Percentiles rank a stretch among this genome's conserved stretches.
These are phyloP conservation scores for Psilocybe cubensis DNA, from an alignment of 768 basidiomycete species.

Conservation along the genomic window DNA sequence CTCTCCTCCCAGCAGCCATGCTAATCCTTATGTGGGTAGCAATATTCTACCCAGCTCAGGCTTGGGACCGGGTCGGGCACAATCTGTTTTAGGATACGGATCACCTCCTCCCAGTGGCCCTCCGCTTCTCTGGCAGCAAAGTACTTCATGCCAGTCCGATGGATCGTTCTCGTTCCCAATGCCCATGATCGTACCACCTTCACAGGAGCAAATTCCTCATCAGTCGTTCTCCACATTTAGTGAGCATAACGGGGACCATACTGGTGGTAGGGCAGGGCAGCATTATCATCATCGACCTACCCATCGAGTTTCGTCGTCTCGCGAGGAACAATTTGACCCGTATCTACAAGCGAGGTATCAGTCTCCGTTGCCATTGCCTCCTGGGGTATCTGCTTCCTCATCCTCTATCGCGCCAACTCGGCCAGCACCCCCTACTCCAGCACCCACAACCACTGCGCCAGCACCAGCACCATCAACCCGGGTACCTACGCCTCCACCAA, in stretches of 20 bases:
- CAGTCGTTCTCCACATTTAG: slow-evolving; percentile 7
- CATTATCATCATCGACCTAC: neutral
- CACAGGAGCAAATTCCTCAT: slow-evolving; percentile 4
- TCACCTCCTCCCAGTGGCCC: slow-evolving; percentile 9
- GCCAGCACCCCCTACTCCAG: slow-evolving; percentile 14
- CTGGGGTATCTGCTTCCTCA: slow-evolving; percentile 22
- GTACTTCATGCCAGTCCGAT: slow-evolving; percentile 9
- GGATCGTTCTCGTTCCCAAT: slow-evolving; percentile 35
- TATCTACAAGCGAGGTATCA: slow-evolving; percentile 51
- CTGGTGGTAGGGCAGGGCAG: slow-evolving; percentile 1
- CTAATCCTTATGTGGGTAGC: slow-evolving; percentile 4
- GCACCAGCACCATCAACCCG: slow-evolving; percentile 1
- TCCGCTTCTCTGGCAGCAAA: slow-evolving; percentile 20
- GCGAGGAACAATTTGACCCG: slow-evolving; percentile 6
- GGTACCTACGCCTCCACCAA: slow-evolving; percentile 15
- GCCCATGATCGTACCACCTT: slow-evolving; percentile 26
- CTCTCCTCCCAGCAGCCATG: neutral
- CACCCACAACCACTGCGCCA: slow-evolving; percentile 11
- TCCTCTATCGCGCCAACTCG: slow-evolving; percentile 1
- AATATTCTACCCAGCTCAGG: neutral
- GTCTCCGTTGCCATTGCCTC: slow-evolving; percentile 57
- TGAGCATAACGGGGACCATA: neutral
- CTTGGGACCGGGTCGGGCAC: neutral
- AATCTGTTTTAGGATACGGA: slow-evolving; percentile 10
- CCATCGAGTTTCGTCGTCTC: neutral